Evolutionary conservation across 2,329 filamentous ascomycete species (phyloP).

Genomic region (Cercospora nicotianae): DNA sequence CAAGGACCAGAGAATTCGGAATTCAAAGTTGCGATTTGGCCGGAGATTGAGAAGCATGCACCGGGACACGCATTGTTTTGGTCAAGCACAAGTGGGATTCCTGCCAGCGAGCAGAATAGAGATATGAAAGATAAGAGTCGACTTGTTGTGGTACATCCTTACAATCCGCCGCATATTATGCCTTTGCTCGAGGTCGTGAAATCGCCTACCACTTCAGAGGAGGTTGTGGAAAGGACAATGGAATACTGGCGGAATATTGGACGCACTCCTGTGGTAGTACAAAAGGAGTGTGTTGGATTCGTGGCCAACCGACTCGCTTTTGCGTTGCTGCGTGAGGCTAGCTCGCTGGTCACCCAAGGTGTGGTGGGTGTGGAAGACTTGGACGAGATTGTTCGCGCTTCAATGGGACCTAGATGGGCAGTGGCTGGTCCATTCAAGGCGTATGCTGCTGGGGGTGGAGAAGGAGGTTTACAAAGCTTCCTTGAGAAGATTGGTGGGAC

Average conservation of each 20-base stretch:
- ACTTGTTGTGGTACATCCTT: constrained; percentile 60
- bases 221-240: constrained; percentile 45
- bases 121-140: constrained; percentile 48
- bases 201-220: constrained; percentile 37
- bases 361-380: constrained; percentile 56
- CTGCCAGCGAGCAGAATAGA: constrained; percentile 51
- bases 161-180: constrained; percentile 57
- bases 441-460: constrained; percentile 60
- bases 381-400: constrained; percentile 54
- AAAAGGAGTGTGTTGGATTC: constrained; percentile 56
- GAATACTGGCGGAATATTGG: constrained; percentile 49
- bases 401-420: constrained; percentile 57
- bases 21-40: constrained; percentile 57
- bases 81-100: constrained; percentile 60
- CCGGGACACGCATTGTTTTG: constrained; percentile 52
- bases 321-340: constrained; percentile 57
- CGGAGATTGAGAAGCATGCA: constrained; percentile 51
- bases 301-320: constrained; percentile 60
- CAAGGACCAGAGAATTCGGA: constrained; percentile 56
- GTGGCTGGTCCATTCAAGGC: constrained; percentile 59
- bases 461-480: constrained; percentile 54
- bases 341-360: constrained; percentile 55
- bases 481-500: constrained; percentile 59
- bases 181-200: not conserved
- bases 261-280: constrained; percentile 51